A percentile compares a stretch with the other conserved stretches of the same genome.
Conservation (phyloP, 805 yeast species). For the Kuraishia piskuri region DNA sequence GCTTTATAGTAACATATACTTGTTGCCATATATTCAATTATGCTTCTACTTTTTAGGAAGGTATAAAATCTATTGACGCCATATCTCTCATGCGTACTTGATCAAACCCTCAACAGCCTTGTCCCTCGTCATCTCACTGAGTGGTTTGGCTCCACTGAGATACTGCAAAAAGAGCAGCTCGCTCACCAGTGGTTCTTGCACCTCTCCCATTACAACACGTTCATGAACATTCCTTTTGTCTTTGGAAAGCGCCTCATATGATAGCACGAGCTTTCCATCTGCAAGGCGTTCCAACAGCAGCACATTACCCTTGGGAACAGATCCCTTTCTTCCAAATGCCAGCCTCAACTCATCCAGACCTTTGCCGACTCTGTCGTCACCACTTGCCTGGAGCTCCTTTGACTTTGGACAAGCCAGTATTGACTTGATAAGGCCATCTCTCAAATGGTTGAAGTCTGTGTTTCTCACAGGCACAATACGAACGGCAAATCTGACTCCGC, state of each 20-base stretch:
- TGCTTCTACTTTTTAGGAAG: too few species aligned
- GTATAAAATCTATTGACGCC: too few species aligned
- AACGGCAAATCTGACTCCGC: conserved; percentile 55
- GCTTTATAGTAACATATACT: too few species aligned
- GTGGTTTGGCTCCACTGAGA: conserved; percentile 59
- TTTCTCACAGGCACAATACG: conserved; percentile 82
- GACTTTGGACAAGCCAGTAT: conserved; percentile 59
- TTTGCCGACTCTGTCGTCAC: conserved; percentile 15
- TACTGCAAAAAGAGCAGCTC: conserved; percentile 70
- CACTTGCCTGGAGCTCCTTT: conserved; percentile 34
- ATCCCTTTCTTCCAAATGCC: conserved; percentile 54
- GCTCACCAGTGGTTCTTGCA: conserved; percentile 53
- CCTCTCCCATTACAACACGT: conserved; percentile 40
- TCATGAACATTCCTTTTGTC: conserved; percentile 20
- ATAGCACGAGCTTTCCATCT: conserved; percentile 37
- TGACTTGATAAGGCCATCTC: conserved; percentile 84
- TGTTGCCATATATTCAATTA: too few species aligned
- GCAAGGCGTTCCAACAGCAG: conserved; percentile 47
- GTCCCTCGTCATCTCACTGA: conserved; percentile 45
- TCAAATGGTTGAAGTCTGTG: conserved; percentile 83
- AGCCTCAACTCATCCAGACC: conserved; percentile 64
- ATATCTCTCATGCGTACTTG: conserved; percentile 5
- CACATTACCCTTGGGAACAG: conserved; percentile 69
- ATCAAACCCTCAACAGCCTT: conserved; percentile 30
- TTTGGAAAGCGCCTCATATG: conserved; percentile 31